Percentiles rank a stretch among this genome's conserved stretches.
Conservation (phyloP, 768 basidiomycete species). For the Trametes gibbosa region DNA sequence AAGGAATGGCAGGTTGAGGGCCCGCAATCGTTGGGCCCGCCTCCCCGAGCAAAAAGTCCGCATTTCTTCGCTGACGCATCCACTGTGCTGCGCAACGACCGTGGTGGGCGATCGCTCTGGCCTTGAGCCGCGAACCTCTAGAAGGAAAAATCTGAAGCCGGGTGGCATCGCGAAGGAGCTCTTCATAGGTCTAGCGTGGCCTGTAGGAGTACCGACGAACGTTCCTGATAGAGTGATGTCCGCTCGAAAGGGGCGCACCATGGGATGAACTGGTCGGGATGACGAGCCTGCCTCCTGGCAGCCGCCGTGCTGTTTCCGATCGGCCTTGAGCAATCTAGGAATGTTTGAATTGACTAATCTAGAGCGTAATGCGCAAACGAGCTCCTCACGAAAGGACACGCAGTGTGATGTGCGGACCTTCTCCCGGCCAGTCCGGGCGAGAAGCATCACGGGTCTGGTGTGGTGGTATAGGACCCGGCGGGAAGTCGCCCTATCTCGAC, state of each 20-base stretch:
- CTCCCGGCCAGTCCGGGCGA: not conserved
- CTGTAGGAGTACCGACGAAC: not conserved
- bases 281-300: not conserved
- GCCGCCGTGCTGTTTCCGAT: not conserved
- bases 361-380: not conserved
- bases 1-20: no score
- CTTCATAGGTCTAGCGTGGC: not conserved
- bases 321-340: constrained; percentile 16
- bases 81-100: not conserved
- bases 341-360: constrained; percentile 19
- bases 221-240: not conserved
- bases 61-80: not conserved
- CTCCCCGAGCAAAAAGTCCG: not conserved
- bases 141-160: not conserved
- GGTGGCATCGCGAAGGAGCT: not conserved
- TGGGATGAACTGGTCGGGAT: constrained; percentile 4
- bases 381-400: not conserved
- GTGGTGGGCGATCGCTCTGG: not conserved
- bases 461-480: not conserved
- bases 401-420: not conserved
- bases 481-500: not conserved
- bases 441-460: not conserved
- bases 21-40: no score
- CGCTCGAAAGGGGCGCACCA: not conserved
- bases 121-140: not conserved